Base-by-base conservation (phyloP, 768 basidiomycete species). In the Leucosporidium creatinivorum region DNA sequence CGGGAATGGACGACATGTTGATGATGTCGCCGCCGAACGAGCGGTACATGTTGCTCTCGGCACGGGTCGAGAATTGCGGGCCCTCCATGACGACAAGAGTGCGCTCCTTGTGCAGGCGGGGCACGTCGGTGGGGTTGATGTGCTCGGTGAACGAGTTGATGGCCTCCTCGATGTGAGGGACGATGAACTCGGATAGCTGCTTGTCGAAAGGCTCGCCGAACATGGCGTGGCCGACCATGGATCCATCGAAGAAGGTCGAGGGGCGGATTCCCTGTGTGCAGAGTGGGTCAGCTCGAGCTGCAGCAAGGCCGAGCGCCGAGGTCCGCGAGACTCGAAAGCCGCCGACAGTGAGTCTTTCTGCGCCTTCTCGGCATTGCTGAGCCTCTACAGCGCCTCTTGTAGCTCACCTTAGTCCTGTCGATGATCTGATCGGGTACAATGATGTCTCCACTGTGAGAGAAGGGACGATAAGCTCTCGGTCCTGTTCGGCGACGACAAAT, bases 31-130 rank as follows among this genome's bases (percentile, higher is more conserved):
- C 90, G 13, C 94, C 94, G 89, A 90, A 93, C 57, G 83, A 82
- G 26, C 92, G 83, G 78, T 97, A 96, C 93, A 96, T 92, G 74
- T 84, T 74, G 75, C 90, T 93, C 83, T 99, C 94, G 23, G 94
- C 94, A 48, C 94, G 81, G n/a, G 94, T 99, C 63, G 92, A 94
- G 82, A 99, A 99, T 79, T 92, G 66, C 74, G 79, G 89, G 58
- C 93, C 93, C 77, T 98, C 93, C 91, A 98, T 98, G 76, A 91
- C 93, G 58, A 98, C 87, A 65, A 97, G 85, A 25, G 86, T 88
- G 82, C 87, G 92, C 33, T 85, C 87, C 61, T 84, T 85, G 78
- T 92, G 90, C 63, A 98, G 78, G 21, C 63, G 68, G 33, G 70
- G 73, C 3, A 51, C 50, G 56, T 68, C 68, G 9, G 44, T 58